A percentile compares a stretch with the other conserved stretches of the same genome.
Evolutionary conservation across 768 basidiomycete genomes (phyloP).

Genomic region (Tricholoma matsutake): DNA sequence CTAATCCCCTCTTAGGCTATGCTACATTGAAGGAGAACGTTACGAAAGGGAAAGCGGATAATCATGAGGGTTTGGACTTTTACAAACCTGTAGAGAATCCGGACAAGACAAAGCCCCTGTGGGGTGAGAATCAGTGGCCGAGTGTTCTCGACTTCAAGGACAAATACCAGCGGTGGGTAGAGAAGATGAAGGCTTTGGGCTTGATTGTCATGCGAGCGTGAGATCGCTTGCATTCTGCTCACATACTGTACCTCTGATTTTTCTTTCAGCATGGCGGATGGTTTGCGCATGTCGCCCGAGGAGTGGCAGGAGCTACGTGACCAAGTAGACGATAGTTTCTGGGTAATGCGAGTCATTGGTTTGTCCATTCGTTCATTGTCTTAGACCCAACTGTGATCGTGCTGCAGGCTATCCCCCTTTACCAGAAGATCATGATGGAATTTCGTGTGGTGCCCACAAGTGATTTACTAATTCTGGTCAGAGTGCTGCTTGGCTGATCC

Average conservation of each 20-base stretch:
- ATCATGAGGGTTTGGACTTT: slow-evolving; percentile 82
- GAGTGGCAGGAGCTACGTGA: slow-evolving; percentile 70
- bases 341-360: slow-evolving; percentile 88
- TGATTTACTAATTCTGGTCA: slow-evolving; percentile 26
- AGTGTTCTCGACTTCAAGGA: slow-evolving; percentile 50
- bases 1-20: slow-evolving; percentile 56
- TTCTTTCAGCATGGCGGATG: slow-evolving; percentile 67
- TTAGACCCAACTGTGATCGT: not conserved
- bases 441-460: slow-evolving; percentile 92
- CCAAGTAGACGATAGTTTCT: slow-evolving; percentile 82
- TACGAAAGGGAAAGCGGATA: slow-evolving; percentile 80
- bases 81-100: slow-evolving; percentile 71
- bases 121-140: slow-evolving; percentile 92
- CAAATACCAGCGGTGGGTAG: slow-evolving; percentile 71
- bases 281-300: slow-evolving; percentile 65
- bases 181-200: slow-evolving; percentile 84
- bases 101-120: slow-evolving; percentile 66
- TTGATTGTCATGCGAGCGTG: slow-evolving; percentile 84
- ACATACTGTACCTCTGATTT: not conserved
- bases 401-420: slow-evolving; percentile 80
- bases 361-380: slow-evolving; percentile 2
- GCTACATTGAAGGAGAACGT: slow-evolving; percentile 79
- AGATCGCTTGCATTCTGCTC: slow-evolving; percentile 24
- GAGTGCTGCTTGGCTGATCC: not conserved
- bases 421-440: slow-evolving; percentile 72